Base-by-base conservation (phyloP, 169 alveolate genomes). In the Plasmodium inui region DNA sequence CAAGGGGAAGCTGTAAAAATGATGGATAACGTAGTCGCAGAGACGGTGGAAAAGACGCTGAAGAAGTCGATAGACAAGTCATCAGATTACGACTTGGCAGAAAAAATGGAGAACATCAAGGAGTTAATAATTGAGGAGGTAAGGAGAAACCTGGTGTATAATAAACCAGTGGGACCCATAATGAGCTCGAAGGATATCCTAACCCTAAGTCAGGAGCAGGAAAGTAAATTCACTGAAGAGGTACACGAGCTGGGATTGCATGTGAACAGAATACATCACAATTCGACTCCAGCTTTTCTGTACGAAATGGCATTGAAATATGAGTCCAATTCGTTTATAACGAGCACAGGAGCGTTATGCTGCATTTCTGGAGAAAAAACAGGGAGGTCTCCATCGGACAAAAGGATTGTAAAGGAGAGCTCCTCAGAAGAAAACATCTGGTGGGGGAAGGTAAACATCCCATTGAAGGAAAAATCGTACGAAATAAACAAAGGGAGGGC, bases 361-460 rank as follows among this genome's bases (percentile, higher is more conserved):
- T 95, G 97, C 81, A 83, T 79, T 39, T 97, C 98, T 32, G 98
- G 98, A 30, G 96, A 95, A 67, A 97, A 97, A 92, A 97, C 99
- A 41, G 99, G 99, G 7, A 93, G 99, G 70, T 96, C 99, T 8
- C 99, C 99, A 6, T 95, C 96, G 78, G 99, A 98, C 80, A 98
- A 98, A 96, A 95, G 99, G 84, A 96, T 98, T 19, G 99, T 98
- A 8, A 74, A 92, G 79, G 99, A 98, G 44, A 97, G 93, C 1
- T 88, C 85, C 19, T 93, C 97, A 17, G 92, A 92, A 70, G 81
- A 95, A 84, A 95, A 97, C 61, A 97, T 98, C 5, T 98, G 99
- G 99, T 98, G 99, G 99, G 99, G 99, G 1, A 93, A 96, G 70
- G 99, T 98, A 53, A 98, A 98, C 96, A 98, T 98, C 50, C 99